Evolutionary conservation across 2,329 filamentous ascomycete genomes (phyloP).

Genomic region (Cyphellophora europaea): DNA sequence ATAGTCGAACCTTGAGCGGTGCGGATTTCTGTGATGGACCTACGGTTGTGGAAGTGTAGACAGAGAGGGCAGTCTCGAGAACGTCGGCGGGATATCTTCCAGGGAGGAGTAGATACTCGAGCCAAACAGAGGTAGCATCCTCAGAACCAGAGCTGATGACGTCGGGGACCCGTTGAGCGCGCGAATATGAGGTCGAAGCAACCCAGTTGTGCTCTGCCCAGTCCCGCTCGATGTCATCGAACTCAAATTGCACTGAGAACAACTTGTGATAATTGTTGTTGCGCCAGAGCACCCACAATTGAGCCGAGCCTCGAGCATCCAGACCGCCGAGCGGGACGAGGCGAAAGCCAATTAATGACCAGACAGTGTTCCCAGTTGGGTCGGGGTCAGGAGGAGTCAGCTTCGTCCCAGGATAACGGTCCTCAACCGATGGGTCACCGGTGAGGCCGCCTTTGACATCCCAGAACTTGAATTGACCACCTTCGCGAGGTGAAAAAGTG

Average conservation of each 20-base stretch:
- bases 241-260: constrained; percentile 62
- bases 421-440: constrained; percentile 52
- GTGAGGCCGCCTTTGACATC: constrained; percentile 56
- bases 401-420: constrained; percentile 56
- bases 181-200: constrained; percentile 39
- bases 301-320: constrained; percentile 39
- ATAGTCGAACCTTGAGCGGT: constrained; percentile 25
- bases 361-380: constrained; percentile 61
- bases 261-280: constrained; percentile 72
- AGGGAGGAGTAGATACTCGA: constrained; percentile 72
- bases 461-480: constrained; percentile 94
- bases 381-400: constrained; percentile 56
- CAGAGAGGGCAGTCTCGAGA: constrained; percentile 70
- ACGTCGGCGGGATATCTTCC: constrained; percentile 72
- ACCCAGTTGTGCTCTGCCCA: constrained; percentile 60
- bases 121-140: constrained; percentile 75
- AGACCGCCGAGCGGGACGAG: constrained; percentile 44
- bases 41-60: constrained; percentile 60
- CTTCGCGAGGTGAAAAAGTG: constrained; percentile 79
- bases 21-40: constrained; percentile 25
- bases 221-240: constrained; percentile 51
- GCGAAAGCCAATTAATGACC: constrained; percentile 70
- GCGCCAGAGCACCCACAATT: constrained; percentile 73
- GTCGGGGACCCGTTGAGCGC: constrained; percentile 29
- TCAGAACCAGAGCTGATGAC: constrained; percentile 56